phyloP scores from a whole-genome alignment of 805 yeast genomes.

The Spathaspora passalidarum region DNA sequence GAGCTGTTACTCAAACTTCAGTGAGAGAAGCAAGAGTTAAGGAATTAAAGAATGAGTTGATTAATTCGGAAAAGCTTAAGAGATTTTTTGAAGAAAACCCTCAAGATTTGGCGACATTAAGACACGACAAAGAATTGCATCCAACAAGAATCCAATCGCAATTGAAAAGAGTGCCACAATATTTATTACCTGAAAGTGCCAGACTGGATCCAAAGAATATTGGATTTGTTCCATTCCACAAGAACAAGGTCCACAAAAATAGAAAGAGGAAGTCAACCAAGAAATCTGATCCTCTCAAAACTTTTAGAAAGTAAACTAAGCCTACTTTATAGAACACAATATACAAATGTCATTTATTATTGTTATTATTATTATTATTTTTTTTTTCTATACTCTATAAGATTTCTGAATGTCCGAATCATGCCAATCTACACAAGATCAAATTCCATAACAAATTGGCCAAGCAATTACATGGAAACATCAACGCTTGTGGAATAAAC shows the following conservation, averaged over 20 bases:
- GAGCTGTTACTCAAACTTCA: slow-evolving; percentile 87
- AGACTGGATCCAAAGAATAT: slow-evolving; percentile 52
- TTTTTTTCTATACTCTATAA: neutral
- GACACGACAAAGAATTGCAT: slow-evolving; percentile 90
- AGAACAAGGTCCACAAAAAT: slow-evolving; percentile 45
- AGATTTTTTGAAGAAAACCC: slow-evolving; percentile 97
- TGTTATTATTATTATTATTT: neutral
- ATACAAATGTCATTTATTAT: neutral
- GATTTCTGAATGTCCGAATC: neutral
- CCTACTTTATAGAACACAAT: neutral
- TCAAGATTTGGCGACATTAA: slow-evolving; percentile 79
- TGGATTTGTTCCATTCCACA: slow-evolving; percentile 74
- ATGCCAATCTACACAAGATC: slow-evolving; percentile 37
- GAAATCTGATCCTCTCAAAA: slow-evolving; percentile 66
- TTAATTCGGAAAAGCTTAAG: slow-evolving; percentile 85
- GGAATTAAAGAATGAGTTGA: slow-evolving; percentile 81
- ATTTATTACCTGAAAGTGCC: slow-evolving; percentile 78
- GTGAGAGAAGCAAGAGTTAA: slow-evolving; percentile 90
- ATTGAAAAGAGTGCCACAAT: slow-evolving; percentile 88
- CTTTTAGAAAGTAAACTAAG: slow-evolving; percentile 24
- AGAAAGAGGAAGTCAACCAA: slow-evolving; percentile 33
- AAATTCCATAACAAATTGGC: slow-evolving; percentile 57
- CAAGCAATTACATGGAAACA: slow-evolving; percentile 58
- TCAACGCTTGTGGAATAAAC: slow-evolving; percentile 44
- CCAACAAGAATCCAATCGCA: slow-evolving; percentile 80